Percentiles rank a stretch among this genome's conserved stretches.
These are phyloP conservation scores for Ilyonectria sp. DNA, from an alignment of 2,329 filamentous ascomycete species.

Conservation along the genomic window DNA sequence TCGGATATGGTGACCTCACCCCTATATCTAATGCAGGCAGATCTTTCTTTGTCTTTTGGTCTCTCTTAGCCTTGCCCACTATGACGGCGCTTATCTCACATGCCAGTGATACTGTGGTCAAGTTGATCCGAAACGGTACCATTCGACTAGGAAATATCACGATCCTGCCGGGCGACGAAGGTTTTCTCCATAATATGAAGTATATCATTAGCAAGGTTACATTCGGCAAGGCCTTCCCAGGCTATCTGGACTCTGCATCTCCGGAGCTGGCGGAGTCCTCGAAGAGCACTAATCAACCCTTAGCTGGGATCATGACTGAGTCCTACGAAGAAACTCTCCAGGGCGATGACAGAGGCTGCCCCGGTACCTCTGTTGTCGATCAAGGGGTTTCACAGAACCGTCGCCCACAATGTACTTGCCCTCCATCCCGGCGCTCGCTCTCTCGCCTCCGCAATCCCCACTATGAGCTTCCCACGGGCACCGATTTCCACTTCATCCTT, in stretches of 20 bases:
- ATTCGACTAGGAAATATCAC: slow-evolving; percentile 71
- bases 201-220: slow-evolving; percentile 60
- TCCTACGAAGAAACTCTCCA: slow-evolving; percentile 22
- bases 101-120: slow-evolving; percentile 87
- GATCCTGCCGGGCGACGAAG: slow-evolving; percentile 71
- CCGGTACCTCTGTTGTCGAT: slow-evolving; percentile 11
- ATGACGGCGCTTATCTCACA: slow-evolving; percentile 90
- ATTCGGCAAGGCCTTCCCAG: slow-evolving; percentile 59
- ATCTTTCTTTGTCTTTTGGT: slow-evolving; percentile 95
- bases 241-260: background rate
- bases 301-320: background rate
- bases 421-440: too few relatives aligned
- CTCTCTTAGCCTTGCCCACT: slow-evolving; percentile 85
- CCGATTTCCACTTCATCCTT: slow-evolving; percentile 75
- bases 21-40: slow-evolving; percentile 83
- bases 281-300: too few relatives aligned
- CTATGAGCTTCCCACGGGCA: slow-evolving; percentile 58
- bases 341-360: slow-evolving; percentile 24
- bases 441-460: too few relatives aligned
- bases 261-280: background rate
- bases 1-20: slow-evolving; percentile 87
- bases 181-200: slow-evolving; percentile 62
- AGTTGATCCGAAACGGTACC: slow-evolving; percentile 69
- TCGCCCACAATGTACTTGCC: slow-evolving; percentile 34
- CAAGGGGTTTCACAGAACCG: slow-evolving; percentile 15